Base-by-base conservation (phyloP, 2,329 filamentous ascomycete species). In the Penicillium sp. region DNA sequence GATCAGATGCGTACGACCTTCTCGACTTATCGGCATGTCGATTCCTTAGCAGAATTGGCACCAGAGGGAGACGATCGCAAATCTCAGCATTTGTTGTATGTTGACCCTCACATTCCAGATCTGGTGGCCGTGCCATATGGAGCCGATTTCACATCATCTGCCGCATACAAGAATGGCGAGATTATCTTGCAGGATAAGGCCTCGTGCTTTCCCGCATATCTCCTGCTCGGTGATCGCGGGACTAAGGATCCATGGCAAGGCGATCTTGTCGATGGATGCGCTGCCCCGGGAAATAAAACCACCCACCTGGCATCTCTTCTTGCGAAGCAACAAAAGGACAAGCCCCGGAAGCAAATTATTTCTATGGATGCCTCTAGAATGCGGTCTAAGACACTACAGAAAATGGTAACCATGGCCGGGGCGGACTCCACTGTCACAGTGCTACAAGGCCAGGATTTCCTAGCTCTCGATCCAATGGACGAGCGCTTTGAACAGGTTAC, bases 111-210 rank as follows among this genome's bases (percentile, higher is more conserved):
- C 67, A 85, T 99, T 7, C 91, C 92, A 0, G 87, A 94, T 64
- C 80, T 99, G 3, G 73, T 99, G 6, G 94, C 92, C 2, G 77
- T 96, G 1, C 86, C 90, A 2, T 84, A 88, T 0, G 81, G 82
- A 1, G 80, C 83, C 35, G 89, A 96, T 67, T 79, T 97, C 42
- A 87, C 85, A 20, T 88, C 86, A 58, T 87, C 85, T 7, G 75
- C 82, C 14, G 88, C 91, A 0, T 97, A 97, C 72, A 82, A 78
- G 14, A 78, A 82, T 1, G 93, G 93, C 1, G 82, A 86, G 45
- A 84, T 97, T 51, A 96, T 97, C 56, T 78, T 97, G 23, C 94
- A 99, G 72, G 94, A 97, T 69, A 97, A 97, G 73, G 93, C 94
- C 0, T 97, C 92, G 0, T 99, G 94, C 69, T 97, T 99, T 67